Conservation (phyloP, 257 asterid genomes). For the Solanum lycopersicoides region DNA sequence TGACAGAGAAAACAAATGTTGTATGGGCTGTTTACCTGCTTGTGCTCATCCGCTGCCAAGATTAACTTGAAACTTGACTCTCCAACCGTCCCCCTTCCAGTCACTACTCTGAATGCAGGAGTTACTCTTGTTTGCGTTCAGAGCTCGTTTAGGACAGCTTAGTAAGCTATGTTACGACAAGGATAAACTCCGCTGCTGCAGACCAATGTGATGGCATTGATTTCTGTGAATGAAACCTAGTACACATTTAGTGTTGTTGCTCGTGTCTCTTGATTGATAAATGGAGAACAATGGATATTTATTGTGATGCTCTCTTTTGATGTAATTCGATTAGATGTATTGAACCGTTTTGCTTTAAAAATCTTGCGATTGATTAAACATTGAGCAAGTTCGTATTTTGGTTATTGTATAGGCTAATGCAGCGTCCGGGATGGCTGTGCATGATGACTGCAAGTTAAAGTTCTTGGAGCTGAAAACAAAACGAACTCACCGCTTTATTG, state of each 20-base stretch:
- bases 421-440: constrained; percentile 56
- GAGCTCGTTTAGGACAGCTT: neutral
- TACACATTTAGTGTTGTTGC: neutral
- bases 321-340: neutral
- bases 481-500: constrained; percentile 40
- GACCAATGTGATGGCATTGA: neutral
- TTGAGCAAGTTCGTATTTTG: neutral
- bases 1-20: neutral
- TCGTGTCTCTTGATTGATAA: neutral
- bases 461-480: constrained; percentile 54
- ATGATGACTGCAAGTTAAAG: constrained; percentile 51
- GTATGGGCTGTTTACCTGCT: neutral
- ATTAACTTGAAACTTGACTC: neutral
- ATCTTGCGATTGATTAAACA: neutral
- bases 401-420: constrained; percentile 34
- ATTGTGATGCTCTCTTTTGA: neutral
- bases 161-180: neutral
- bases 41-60: neutral
- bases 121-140: neutral
- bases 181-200: neutral
- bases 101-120: neutral
- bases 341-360: neutral
- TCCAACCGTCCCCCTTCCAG: neutral
- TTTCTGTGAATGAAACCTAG: neutral
- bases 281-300: neutral